Evolutionary conservation across 2,329 filamentous ascomycete genomes (phyloP).

Genomic region (Arthrobotrys conoides): DNA sequence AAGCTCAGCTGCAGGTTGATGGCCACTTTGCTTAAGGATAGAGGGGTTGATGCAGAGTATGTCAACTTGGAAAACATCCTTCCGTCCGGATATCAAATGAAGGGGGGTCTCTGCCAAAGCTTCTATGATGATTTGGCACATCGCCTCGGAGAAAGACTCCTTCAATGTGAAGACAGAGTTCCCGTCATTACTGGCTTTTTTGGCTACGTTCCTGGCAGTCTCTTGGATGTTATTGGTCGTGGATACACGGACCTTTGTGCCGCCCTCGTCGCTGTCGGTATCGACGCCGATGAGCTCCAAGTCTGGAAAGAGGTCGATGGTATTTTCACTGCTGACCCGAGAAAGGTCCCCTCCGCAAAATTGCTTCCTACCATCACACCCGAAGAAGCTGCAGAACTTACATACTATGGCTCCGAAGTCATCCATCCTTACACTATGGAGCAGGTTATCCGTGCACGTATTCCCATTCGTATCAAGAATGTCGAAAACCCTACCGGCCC

Average conservation of each 20-base stretch:
- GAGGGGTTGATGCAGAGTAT: constrained; percentile 85
- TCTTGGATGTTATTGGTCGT: constrained; percentile 91
- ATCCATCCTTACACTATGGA: constrained; percentile 99
- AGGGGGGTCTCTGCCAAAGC: constrained; percentile 73
- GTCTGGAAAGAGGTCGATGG: constrained; percentile 99
- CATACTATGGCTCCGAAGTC: constrained; percentile 93
- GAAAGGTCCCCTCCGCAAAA: constrained; percentile 91
- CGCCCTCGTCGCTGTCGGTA: constrained; percentile 87
- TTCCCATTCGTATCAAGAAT: constrained; percentile 91
- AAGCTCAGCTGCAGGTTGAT: constrained; percentile 95
- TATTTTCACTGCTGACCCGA: constrained; percentile 86
- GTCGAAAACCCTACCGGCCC: constrained; percentile 86
- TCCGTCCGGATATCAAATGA: constrained; percentile 73
- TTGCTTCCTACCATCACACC: constrained; percentile 91
- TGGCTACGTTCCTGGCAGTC: constrained; percentile 88
- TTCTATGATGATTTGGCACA: constrained; percentile 79
- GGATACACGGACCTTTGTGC: constrained; percentile 98
- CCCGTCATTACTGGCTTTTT: constrained; percentile 89
- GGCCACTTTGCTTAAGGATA: constrained; percentile 84
- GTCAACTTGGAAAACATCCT: constrained; percentile 89
- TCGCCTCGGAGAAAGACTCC: constrained; percentile 76
- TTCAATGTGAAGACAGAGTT: constrained; percentile 76
- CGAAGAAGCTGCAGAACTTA: constrained; percentile 93
- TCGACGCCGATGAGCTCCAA: constrained; percentile 89
- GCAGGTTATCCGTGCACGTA: constrained; percentile 87